Conservation (phyloP, 2,329 filamentous ascomycete genomes). For the Epichloe gansuensis region DNA sequence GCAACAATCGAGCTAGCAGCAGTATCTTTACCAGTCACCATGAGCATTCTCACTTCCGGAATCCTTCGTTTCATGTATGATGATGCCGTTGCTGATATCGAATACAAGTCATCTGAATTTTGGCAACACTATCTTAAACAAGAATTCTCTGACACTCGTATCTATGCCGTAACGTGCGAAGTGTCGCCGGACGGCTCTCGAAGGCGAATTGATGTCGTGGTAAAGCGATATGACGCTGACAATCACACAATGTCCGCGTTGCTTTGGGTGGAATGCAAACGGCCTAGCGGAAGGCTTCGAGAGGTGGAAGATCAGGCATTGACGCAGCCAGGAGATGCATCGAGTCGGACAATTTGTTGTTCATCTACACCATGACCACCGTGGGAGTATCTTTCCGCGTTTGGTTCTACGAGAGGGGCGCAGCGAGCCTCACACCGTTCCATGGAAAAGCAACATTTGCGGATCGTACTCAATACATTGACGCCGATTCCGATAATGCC, state of each 20-base stretch:
- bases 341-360: not conserved
- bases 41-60: too few relatives aligned
- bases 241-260: not conserved
- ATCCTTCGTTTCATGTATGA: too few relatives aligned
- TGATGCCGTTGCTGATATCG: not conserved
- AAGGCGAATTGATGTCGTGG: not conserved
- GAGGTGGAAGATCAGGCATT: not conserved
- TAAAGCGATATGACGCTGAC: not conserved
- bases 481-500: conserved; percentile 4
- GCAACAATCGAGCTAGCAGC: too few relatives aligned
- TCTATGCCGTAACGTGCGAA: not conserved
- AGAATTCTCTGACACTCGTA: not conserved
- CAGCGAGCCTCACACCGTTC: not conserved
- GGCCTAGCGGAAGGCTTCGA: not conserved
- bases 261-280: not conserved
- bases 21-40: too few relatives aligned
- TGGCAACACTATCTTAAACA: conserved; percentile 1
- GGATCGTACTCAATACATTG: conserved; percentile 4
- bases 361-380: not conserved
- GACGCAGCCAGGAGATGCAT: not conserved
- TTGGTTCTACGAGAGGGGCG: not conserved
- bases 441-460: not conserved
- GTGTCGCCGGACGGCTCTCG: not conserved
- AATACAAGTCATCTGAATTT: conserved; percentile 1
- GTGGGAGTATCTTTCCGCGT: not conserved